Percentiles rank a stretch among this genome's conserved stretches.
Conservation (phyloP, 345 rosid species). For the Triadica sebifera region DNA sequence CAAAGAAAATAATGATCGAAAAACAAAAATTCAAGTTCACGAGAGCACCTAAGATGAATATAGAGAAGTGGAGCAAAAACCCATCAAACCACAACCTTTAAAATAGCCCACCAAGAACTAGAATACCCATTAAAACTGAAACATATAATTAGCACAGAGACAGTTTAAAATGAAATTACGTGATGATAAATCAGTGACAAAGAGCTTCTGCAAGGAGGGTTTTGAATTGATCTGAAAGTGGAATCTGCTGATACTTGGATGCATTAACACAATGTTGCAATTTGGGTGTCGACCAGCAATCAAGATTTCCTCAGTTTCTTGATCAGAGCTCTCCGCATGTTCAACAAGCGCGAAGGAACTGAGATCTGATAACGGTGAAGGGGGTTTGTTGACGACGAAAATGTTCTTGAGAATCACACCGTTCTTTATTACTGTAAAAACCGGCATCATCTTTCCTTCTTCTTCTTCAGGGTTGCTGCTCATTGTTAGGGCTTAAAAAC, state of each 20-base stretch:
- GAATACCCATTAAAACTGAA: background rate
- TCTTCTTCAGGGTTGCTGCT: constrained; percentile 15
- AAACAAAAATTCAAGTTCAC: too few species aligned
- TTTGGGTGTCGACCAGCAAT: constrained; percentile 81
- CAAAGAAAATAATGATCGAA: too few species aligned
- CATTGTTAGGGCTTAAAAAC: constrained; percentile 22
- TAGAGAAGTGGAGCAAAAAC: too few species aligned
- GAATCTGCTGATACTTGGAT: constrained; percentile 90
- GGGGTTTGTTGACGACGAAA: constrained; percentile 51
- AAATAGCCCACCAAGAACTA: background rate
- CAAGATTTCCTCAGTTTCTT: constrained; percentile 55
- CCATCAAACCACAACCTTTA: too few species aligned
- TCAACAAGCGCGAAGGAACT: constrained; percentile 20
- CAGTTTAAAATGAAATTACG: constrained; percentile 34
- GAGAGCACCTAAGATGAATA: too few species aligned
- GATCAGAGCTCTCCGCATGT: constrained; percentile 17
- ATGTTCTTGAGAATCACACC: constrained; percentile 84
- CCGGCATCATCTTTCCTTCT: constrained; percentile 59
- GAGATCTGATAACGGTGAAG: background rate
- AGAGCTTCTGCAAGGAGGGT: constrained; percentile 54
- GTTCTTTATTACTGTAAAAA: constrained; percentile 72
- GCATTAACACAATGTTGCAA: constrained; percentile 67
- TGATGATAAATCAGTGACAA: constrained; percentile 68
- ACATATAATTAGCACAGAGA: background rate
- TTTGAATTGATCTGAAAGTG: constrained; percentile 69